phyloP scores from a whole-genome alignment of 768 basidiomycete genomes.

The Neoboletus subvelutipes region DNA sequence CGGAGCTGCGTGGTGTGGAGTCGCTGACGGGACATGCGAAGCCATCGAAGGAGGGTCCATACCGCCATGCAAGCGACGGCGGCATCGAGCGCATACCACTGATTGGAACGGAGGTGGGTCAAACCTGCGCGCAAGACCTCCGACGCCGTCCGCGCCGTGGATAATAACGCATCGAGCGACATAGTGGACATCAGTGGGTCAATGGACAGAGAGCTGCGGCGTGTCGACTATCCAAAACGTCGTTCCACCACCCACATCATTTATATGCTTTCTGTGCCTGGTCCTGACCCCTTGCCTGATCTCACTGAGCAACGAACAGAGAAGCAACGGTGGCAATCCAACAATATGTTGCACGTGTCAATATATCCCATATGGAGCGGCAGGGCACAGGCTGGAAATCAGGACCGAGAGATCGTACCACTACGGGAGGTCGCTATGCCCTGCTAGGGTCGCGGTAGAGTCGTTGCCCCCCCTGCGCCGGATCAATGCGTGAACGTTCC shows the following conservation, averaged over 20 bases:
- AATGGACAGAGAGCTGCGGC: background rate
- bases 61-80: background rate
- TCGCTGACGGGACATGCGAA: background rate
- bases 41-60: conserved; percentile 9
- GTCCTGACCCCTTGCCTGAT: no score
- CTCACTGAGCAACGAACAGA: no score
- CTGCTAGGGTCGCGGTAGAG: no score
- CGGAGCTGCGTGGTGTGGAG: conserved; percentile 12
- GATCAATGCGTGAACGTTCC: no score
- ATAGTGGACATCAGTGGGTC: background rate
- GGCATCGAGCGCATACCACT: background rate
- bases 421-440: no score
- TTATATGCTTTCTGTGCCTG: background rate
- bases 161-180: background rate
- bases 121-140: background rate
- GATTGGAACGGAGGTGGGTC: background rate
- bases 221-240: background rate
- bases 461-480: no score
- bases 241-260: background rate
- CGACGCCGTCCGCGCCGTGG: background rate
- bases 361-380: no score
- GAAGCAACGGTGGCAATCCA: no score
- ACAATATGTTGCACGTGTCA: no score
- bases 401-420: no score
- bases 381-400: no score